These are phyloP conservation scores for Neofusicoccum umdonicola DNA, from an alignment of 2,329 filamentous ascomycete genomes.

Conservation along the genomic window DNA sequence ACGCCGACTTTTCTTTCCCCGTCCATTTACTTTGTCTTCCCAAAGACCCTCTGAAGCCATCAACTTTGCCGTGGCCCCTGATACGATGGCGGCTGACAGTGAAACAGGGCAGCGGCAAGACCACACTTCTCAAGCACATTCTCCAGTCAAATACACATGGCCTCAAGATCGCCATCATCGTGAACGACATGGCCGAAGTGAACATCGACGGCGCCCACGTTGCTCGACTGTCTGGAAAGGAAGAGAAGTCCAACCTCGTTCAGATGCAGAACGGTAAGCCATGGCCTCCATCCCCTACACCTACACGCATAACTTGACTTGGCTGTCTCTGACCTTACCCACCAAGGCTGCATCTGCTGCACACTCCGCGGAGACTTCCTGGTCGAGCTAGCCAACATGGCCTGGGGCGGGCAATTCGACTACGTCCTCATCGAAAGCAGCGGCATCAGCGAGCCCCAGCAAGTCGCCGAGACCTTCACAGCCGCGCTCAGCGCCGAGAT, in stretches of 20 bases:
- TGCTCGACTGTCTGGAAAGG: conserved; percentile 44
- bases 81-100: neutral
- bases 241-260: conserved; percentile 61
- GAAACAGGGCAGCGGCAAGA: conserved; percentile 65
- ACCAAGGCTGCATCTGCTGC: conserved; percentile 66
- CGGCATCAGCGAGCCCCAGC: conserved; percentile 70
- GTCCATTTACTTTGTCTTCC: too few species aligned
- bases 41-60: too few species aligned
- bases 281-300: neutral
- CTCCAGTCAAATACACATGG: conserved; percentile 63
- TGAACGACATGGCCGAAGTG: conserved; percentile 64
- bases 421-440: conserved; percentile 72
- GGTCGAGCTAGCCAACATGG: conserved; percentile 64
- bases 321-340: neutral
- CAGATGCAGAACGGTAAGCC: conserved; percentile 58
- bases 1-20: neutral
- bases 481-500: conserved; percentile 47
- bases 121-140: conserved; percentile 67
- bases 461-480: conserved; percentile 72
- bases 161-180: conserved; percentile 67
- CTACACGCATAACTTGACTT: neutral
- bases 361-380: conserved; percentile 69
- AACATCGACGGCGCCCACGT: conserved; percentile 66
- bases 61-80: too few species aligned
- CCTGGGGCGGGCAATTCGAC: conserved; percentile 62